Conservation (phyloP, 2,329 filamentous ascomycete genomes). For the Trichothecium sympodiale region DNA sequence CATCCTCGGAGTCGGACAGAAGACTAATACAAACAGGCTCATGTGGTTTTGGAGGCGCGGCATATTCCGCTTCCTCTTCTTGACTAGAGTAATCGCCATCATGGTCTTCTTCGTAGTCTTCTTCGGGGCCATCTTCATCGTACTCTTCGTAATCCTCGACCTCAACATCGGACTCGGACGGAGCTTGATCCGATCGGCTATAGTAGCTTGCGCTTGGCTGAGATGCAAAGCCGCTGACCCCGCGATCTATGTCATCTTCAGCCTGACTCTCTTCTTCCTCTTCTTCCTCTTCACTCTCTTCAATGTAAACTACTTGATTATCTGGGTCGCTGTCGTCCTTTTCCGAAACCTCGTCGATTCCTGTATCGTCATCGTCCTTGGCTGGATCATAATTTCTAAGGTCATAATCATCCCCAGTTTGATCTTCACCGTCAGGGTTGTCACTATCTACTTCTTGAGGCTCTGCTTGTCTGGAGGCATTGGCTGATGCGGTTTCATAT, state of each 20-base stretch:
- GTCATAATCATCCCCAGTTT: conserved; percentile 21
- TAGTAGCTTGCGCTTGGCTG: neutral
- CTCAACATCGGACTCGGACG: conserved; percentile 7
- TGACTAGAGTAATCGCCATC: no score
- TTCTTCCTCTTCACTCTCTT: neutral
- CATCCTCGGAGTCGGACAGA: conserved; percentile 33
- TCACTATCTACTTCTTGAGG: conserved; percentile 10
- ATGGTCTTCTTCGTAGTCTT: conserved; percentile 4
- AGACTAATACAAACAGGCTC: conserved; percentile 34
- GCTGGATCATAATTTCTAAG: conserved; percentile 19
- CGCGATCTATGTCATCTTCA: conserved; percentile 9
- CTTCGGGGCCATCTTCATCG: conserved; percentile 14
- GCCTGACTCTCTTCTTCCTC: conserved; percentile 15
- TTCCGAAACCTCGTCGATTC: neutral
- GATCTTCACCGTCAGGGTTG: conserved; percentile 15
- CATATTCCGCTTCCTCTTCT: conserved; percentile 2
- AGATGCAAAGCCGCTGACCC: no score
- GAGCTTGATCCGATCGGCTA: conserved; percentile 6
- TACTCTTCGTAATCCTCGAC: conserved; percentile 20
- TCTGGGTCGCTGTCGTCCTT: neutral
- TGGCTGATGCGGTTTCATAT: conserved; percentile 4
- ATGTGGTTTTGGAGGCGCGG: conserved; percentile 10
- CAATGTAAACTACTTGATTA: conserved; percentile 6
- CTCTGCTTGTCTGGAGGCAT: conserved; percentile 1
- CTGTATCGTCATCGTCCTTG: conserved; percentile 19